These are phyloP conservation scores for Ustilago curta DNA, from an alignment of 1,284 basidiomycete species.

Conservation along the genomic window DNA sequence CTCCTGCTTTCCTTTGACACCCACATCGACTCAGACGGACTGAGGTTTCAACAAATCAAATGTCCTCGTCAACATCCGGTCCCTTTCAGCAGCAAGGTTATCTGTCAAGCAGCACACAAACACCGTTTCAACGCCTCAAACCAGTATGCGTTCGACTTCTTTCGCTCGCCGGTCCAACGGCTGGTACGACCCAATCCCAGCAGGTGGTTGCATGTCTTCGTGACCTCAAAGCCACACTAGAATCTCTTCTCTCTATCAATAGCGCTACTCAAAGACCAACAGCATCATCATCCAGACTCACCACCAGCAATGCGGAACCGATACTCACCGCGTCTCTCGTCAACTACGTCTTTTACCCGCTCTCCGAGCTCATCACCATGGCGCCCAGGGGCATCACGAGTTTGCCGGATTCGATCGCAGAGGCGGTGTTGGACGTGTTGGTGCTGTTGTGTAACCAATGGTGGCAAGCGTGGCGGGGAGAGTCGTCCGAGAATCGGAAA, in stretches of 20 bases:
- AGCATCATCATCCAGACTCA: slow-evolving; percentile 12
- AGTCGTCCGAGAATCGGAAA: slow-evolving; percentile 3
- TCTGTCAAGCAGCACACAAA: slow-evolving; percentile 2
- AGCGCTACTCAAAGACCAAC: neutral
- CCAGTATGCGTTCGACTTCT: slow-evolving; percentile 59
- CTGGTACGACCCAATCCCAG: neutral
- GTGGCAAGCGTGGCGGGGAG: slow-evolving; percentile 53
- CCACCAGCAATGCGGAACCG: neutral
- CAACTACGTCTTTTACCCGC: slow-evolving; percentile 65
- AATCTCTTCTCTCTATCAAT: neutral
- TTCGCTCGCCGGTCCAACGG: slow-evolving; percentile 17
- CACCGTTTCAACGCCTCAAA: slow-evolving; percentile 52
- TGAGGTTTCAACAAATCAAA: neutral
- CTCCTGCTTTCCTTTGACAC: no score
- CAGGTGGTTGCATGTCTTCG: slow-evolving; percentile 20
- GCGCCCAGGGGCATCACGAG: slow-evolving; percentile 35
- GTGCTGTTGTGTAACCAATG: slow-evolving; percentile 53
- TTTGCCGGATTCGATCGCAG: slow-evolving; percentile 48
- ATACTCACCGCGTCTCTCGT: slow-evolving; percentile 49
- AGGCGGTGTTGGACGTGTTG: slow-evolving; percentile 42
- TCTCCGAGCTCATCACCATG: slow-evolving; percentile 58
- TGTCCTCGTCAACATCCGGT: slow-evolving; percentile 26
- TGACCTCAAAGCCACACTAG: slow-evolving; percentile 19
- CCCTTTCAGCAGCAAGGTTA: slow-evolving; percentile 14
- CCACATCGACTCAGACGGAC: neutral